A percentile compares a stretch with the other conserved stretches of the same genome.
Evolutionary conservation across 768 basidiomycete species (phyloP).

Genomic region (Macrolepiota dolichaula): DNA sequence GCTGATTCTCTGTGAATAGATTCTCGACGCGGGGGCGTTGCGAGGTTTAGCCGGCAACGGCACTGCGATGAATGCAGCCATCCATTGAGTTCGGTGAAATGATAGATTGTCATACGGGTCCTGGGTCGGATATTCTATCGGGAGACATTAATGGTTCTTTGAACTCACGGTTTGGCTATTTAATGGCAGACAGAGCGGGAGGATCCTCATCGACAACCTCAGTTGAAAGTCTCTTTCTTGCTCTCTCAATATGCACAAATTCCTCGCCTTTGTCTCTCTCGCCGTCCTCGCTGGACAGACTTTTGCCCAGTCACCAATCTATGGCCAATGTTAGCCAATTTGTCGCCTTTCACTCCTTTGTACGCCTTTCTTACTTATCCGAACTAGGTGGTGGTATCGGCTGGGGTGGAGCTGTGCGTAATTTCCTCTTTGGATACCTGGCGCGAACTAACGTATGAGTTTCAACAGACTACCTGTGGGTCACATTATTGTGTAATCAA

Average conservation of each 20-base stretch:
- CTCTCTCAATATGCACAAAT: conserved; percentile 19
- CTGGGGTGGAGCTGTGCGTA: conserved; percentile 29
- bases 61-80: background rate
- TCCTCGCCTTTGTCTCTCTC: conserved; percentile 20
- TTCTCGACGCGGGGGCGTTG: background rate
- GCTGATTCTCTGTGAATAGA: background rate
- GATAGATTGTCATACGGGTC: background rate
- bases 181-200: background rate
- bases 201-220: background rate
- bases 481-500: background rate
- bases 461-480: conserved; percentile 21
- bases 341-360: background rate
- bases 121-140: conserved; percentile 4
- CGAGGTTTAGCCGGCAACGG: conserved; percentile 6
- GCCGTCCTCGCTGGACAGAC: conserved; percentile 18
- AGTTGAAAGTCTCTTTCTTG: background rate
- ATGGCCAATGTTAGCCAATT: conserved; percentile 37
- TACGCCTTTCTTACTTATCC: background rate
- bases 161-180: background rate
- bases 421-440: background rate
- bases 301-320: conserved; percentile 25
- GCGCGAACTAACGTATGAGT: background rate
- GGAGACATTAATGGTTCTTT: background rate
- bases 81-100: background rate
- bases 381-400: conserved; percentile 26